Evolutionary conservation across 495 filamentous ascomycete genomes (phyloP).

Genomic region (Recurvomyces mirabilis): DNA sequence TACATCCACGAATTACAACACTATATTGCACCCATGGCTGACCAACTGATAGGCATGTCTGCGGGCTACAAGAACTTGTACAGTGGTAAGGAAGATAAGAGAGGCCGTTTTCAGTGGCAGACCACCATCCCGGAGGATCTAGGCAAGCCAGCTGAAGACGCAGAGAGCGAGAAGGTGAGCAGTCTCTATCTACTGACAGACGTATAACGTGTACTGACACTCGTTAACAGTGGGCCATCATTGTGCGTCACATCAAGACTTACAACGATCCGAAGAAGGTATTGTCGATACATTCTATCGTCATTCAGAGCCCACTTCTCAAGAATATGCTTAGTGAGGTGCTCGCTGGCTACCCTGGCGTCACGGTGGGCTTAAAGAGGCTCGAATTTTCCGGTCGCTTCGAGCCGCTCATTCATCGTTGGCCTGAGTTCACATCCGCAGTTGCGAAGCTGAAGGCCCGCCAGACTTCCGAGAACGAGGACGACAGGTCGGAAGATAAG

Average conservation of each 20-base stretch:
- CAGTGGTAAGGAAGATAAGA: conserved; percentile 33
- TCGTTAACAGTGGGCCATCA: conserved; percentile 42
- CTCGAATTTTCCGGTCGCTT: conserved; percentile 52
- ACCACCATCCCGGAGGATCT: conserved; percentile 36
- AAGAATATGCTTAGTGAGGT: conserved; percentile 46
- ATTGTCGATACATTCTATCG: conserved; percentile 49
- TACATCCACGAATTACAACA: background rate
- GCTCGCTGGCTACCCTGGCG: conserved; percentile 51
- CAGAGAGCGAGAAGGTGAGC: conserved; percentile 40
- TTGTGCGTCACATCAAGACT: conserved; percentile 41
- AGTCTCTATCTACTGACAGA: no score
- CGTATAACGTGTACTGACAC: no score
- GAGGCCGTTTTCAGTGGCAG: conserved; percentile 33
- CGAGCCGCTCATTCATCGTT: conserved; percentile 55
- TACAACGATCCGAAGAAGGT: conserved; percentile 51
- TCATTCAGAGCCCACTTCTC: conserved; percentile 53
- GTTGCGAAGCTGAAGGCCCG: conserved; percentile 37
- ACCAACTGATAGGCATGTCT: conserved; percentile 8
- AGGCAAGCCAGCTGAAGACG: conserved; percentile 39
- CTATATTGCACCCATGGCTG: background rate
- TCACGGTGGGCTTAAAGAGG: conserved; percentile 47
- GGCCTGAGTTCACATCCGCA: conserved; percentile 42
- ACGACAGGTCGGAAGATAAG: conserved; percentile 13
- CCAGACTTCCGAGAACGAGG: conserved; percentile 25
- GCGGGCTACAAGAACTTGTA: conserved; percentile 24